A percentile compares a stretch with the other conserved stretches of the same genome.
These are phyloP conservation scores for Diaporthe humulicola DNA, from an alignment of 2,329 filamentous ascomycete species.

Conservation along the genomic window DNA sequence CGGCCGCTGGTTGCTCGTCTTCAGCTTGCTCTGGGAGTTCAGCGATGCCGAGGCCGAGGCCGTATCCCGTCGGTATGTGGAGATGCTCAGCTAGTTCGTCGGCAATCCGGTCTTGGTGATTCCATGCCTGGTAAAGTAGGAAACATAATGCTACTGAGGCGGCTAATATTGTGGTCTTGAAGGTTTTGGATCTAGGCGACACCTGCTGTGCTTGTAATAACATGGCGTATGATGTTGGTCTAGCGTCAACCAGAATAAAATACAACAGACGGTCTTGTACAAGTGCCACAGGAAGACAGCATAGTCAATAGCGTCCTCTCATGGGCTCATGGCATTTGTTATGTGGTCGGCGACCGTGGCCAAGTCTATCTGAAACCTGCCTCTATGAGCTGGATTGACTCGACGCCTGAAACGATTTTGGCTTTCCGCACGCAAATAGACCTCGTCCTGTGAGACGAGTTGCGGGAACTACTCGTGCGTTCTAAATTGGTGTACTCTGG, in stretches of 20 bases:
- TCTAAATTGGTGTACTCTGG: constrained; percentile 8
- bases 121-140: constrained; percentile 6
- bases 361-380: constrained; percentile 12
- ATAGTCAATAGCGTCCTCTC: no score
- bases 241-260: neutral
- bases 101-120: constrained; percentile 12
- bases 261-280: no score
- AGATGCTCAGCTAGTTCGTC: constrained; percentile 13
- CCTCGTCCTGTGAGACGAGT: neutral
- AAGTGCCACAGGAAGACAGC: neutral
- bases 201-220: constrained; percentile 22
- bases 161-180: neutral
- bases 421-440: constrained; percentile 2
- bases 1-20: neutral
- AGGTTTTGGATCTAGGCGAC: constrained; percentile 13
- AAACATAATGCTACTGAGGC: neutral
- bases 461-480: constrained; percentile 7
- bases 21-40: neutral
- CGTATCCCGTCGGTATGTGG: neutral
- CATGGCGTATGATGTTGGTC: neutral
- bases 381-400: neutral
- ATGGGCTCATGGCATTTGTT: neutral
- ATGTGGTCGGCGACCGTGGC: neutral
- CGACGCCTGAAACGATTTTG: constrained; percentile 21
- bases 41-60: neutral